Base-by-base conservation (phyloP, 2,329 filamentous ascomycete species). In the Monilinia fructicola region DNA sequence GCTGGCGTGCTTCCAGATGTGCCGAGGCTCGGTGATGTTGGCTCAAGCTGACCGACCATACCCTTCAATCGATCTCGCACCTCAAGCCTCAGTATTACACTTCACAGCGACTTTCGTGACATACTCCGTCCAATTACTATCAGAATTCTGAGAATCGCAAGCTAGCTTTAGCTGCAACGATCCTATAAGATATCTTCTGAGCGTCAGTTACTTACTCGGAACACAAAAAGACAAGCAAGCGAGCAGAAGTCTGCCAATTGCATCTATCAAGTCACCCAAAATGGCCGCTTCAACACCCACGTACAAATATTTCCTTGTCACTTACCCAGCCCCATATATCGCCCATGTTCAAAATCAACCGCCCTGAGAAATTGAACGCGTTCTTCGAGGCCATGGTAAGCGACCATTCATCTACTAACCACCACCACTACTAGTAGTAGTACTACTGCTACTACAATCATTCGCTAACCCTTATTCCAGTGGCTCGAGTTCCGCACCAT, bases 291-390 rank as follows among this genome's bases (percentile, higher is more conserved):
- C 54, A 55, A 58, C n/a, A 16, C 23, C 65, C 18, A 52, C 21
- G 26, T 74, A 74, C 68, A 67, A 72, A 38, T 66, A 76, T 64
- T 75, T 75, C 84, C 86, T 87, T 71, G 82, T 96, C 72, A 87
- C 85, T n/a, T 87, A 87, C 53, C 91, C 93, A 0, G 75, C 80
- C 48, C 84, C 89, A 74, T 87, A 87, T 80, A 89, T 97, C 59
- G 91, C 89, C n/a, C 92, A 96, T 77, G 90, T 98, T 67, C 90
- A 97, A 97, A 79, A 96, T 96, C 79, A 93, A 96, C 81, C 86
- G 93, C 1, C 87, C 93, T 1, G 79, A 86, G 71, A 97, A 96
- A 81, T 81, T 97, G 77, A 98, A 98, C 78, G 88, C 93, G 70
- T 97, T 97, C 78, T 84, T 87, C 71, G 87, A 92, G 77, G 81